Conservation (phyloP, 2,329 filamentous ascomycete species). For the Fusarium pseudoanthophilum region DNA sequence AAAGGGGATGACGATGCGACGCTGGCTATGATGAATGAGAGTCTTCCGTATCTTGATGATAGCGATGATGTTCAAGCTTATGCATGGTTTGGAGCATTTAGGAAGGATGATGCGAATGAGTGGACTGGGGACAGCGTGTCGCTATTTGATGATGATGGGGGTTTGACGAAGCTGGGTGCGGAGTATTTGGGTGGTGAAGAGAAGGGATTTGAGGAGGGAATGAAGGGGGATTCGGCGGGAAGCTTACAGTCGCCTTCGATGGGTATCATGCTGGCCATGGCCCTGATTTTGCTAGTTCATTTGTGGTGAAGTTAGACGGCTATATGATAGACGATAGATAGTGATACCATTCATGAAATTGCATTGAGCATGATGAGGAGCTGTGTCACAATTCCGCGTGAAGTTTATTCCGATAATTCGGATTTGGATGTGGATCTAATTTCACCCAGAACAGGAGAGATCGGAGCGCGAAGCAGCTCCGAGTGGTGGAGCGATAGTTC, state of each 20-base stretch:
- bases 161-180: conserved; percentile 52
- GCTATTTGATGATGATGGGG: conserved; percentile 51
- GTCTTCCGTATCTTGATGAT: conserved; percentile 49
- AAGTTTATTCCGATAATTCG: not conserved
- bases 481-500: not conserved
- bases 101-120: conserved; percentile 51
- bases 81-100: conserved; percentile 56
- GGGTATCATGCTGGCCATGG: not conserved
- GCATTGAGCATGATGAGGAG: not conserved
- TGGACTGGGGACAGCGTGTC: conserved; percentile 54
- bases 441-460: not conserved
- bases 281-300: not conserved
- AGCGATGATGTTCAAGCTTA: conserved; percentile 51
- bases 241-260: not conserved
- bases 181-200: conserved; percentile 53
- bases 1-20: conserved; percentile 49
- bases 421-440: rapidly evolving
- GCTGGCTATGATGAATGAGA: conserved; percentile 54
- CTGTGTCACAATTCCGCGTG: rapidly evolving
- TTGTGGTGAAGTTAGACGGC: conserved; percentile 8
- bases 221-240: conserved; percentile 31
- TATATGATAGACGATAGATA: conserved; percentile 8
- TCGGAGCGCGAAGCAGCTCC: rapidly evolving
- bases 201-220: conserved; percentile 52
- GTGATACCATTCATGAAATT: conserved; percentile 17